Evolutionary conservation across 495 filamentous ascomycete species (phyloP).

Genomic region (Penicillium antarcticum): DNA sequence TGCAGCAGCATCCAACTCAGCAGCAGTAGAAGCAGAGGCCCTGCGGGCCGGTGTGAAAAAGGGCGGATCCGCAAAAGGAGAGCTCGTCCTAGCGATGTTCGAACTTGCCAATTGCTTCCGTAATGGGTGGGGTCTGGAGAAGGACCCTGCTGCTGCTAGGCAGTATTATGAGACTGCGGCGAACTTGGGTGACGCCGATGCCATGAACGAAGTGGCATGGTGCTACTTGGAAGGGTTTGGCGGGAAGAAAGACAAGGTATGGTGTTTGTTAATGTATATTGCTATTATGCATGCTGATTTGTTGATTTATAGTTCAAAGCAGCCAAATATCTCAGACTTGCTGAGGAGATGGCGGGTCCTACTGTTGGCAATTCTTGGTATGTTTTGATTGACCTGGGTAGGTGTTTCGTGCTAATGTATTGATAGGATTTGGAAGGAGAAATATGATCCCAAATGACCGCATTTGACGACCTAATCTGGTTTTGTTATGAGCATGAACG

Average conservation of each 20-base stretch:
- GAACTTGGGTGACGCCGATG: slow-evolving; percentile 93
- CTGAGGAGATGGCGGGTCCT: slow-evolving; percentile 85
- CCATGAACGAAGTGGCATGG: slow-evolving; percentile 96
- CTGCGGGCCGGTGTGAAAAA: slow-evolving; percentile 84
- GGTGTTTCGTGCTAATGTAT: slow-evolving; percentile 19
- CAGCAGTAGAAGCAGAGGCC: slow-evolving; percentile 77
- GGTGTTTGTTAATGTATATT: slow-evolving; percentile 31
- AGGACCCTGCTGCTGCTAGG: slow-evolving; percentile 83
- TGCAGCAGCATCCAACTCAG: slow-evolving; percentile 86
- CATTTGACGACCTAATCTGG: too few relatives aligned
- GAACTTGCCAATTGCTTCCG: slow-evolving; percentile 93
- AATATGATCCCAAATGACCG: slow-evolving; percentile 69
- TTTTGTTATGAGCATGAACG: too few relatives aligned
- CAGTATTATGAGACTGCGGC: slow-evolving; percentile 97
- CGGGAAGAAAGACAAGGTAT: slow-evolving; percentile 93
- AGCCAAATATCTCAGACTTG: slow-evolving; percentile 90
- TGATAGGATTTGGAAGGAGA: slow-evolving; percentile 93
- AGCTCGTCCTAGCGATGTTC: slow-evolving; percentile 96
- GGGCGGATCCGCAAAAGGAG: slow-evolving; percentile 92
- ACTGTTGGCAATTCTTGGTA: slow-evolving; percentile 95
- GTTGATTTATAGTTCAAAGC: slow-evolving; percentile 64
- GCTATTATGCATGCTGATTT: slow-evolving; percentile 7
- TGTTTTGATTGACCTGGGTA: slow-evolving; percentile 36
- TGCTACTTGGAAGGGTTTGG: slow-evolving; percentile 95
- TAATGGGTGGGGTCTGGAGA: slow-evolving; percentile 89